Conservation (phyloP, 805 yeast species). For the Grigorovia transvaalensis region DNA sequence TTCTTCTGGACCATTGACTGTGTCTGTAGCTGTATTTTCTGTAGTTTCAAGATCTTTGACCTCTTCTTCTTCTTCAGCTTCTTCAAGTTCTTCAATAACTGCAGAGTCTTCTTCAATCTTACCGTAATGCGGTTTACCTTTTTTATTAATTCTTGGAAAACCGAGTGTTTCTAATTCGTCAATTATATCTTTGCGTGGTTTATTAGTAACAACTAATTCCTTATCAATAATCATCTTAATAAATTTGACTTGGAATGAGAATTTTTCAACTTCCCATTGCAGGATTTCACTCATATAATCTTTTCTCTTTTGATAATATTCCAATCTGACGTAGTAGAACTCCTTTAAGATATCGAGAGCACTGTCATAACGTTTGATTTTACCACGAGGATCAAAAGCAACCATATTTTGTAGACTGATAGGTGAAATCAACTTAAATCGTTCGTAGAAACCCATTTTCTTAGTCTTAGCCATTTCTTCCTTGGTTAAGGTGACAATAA, state of each 20-base stretch:
- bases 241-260: slow-evolving; percentile 80
- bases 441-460: slow-evolving; percentile 67
- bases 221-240: slow-evolving; percentile 80
- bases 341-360: slow-evolving; percentile 74
- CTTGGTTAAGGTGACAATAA: slow-evolving; percentile 59
- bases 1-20: slow-evolving; percentile 37
- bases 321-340: slow-evolving; percentile 77
- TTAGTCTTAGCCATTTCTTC: slow-evolving; percentile 79
- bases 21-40: slow-evolving; percentile 26
- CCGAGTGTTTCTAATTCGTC: slow-evolving; percentile 49
- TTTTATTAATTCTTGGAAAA: slow-evolving; percentile 69
- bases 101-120: slow-evolving; percentile 21
- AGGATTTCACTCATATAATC: slow-evolving; percentile 61
- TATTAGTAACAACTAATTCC: slow-evolving; percentile 61
- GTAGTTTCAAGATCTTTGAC: slow-evolving; percentile 33
- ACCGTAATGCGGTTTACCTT: slow-evolving; percentile 52
- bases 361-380: slow-evolving; percentile 70
- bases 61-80: slow-evolving; percentile 31
- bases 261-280: slow-evolving; percentile 63
- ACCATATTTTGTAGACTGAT: slow-evolving; percentile 82
- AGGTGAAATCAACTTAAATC: slow-evolving; percentile 66
- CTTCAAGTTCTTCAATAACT: slow-evolving; percentile 28
- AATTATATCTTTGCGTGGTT: slow-evolving; percentile 54
- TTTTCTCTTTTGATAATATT: slow-evolving; percentile 83
- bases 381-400: slow-evolving; percentile 83